Evolutionary conservation across 2,329 filamentous ascomycete genomes (phyloP).

Genomic region (Pseudogymnoascus sp.): DNA sequence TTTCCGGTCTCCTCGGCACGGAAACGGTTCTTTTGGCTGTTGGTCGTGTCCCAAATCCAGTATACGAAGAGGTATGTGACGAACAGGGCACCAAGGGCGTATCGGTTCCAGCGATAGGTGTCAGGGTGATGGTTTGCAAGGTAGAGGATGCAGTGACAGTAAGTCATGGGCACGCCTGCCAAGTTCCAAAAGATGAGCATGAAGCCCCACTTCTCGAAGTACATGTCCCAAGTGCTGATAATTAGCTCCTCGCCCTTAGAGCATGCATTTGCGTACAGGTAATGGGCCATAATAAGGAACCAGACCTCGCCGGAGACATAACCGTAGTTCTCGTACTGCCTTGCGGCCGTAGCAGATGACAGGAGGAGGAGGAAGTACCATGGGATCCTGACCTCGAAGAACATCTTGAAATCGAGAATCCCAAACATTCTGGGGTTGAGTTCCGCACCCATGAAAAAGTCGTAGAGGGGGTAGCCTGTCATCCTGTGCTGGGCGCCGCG

Average conservation of each 20-base stretch:
- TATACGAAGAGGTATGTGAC: conserved; percentile 73
- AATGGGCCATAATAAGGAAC: conserved; percentile 84
- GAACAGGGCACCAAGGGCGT: conserved; percentile 58
- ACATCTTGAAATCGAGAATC: conserved; percentile 88
- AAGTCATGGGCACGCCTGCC: conserved; percentile 81
- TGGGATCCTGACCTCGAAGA: conserved; percentile 85
- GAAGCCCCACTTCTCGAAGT: conserved; percentile 94
- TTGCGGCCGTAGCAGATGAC: conserved; percentile 66
- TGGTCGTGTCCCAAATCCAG: conserved; percentile 87
- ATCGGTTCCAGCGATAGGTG: conserved; percentile 69
- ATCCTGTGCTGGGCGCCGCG: conserved; percentile 86
- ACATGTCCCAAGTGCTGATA: conserved; percentile 89
- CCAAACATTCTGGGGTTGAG: conserved; percentile 81
- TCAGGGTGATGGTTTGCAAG: conserved; percentile 75
- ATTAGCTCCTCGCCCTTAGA: conserved; percentile 89
- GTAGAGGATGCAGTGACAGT: conserved; percentile 90
- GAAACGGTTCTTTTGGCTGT: conserved; percentile 92
- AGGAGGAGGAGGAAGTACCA: conserved; percentile 87
- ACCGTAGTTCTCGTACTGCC: conserved; percentile 78
- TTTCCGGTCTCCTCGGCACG: conserved; percentile 71
- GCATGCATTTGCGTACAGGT: conserved; percentile 86
- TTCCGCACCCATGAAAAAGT: conserved; percentile 88
- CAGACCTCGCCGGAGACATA: conserved; percentile 79
- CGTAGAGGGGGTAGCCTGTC: conserved; percentile 74
- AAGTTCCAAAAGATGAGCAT: conserved; percentile 99